Percentiles rank a stretch among this genome's conserved stretches.
These are phyloP conservation scores for Fusarium lyarnte DNA, from an alignment of 2,329 filamentous ascomycete species.

Conservation along the genomic window DNA sequence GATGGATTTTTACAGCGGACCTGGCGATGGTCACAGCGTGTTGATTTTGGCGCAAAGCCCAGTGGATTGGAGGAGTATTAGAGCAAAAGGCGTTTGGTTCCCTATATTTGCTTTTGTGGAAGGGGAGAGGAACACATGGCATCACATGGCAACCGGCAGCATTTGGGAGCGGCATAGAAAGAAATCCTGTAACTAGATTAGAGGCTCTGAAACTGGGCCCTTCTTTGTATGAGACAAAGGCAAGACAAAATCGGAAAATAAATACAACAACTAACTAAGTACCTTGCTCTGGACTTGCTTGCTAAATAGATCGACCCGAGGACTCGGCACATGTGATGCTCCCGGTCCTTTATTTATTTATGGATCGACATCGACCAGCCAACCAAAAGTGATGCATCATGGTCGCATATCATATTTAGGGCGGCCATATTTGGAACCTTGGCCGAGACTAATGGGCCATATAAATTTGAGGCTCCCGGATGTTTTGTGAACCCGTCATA, in stretches of 20 bases:
- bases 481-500: background rate
- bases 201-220: slow-evolving; percentile 4
- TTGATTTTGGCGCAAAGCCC: slow-evolving; percentile 19
- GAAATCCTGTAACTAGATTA: slow-evolving; percentile 25
- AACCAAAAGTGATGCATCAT: slow-evolving; percentile 1
- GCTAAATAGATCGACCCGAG: slow-evolving; percentile 4
- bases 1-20: slow-evolving; percentile 7
- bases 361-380: slow-evolving; percentile 18
- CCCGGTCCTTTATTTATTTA: background rate
- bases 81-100: slow-evolving; percentile 39
- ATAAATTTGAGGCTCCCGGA: slow-evolving; percentile 10
- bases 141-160: slow-evolving; percentile 26
- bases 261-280: background rate
- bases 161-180: slow-evolving; percentile 26
- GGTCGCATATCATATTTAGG: slow-evolving; percentile 22
- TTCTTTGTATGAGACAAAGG: slow-evolving; percentile 20
- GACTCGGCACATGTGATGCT: slow-evolving; percentile 30
- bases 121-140: slow-evolving; percentile 9
- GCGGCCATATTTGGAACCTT: slow-evolving; percentile 18
- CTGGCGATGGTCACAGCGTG: slow-evolving; percentile 1
- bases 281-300: background rate
- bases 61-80: slow-evolving; percentile 28
- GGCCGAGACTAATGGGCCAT: slow-evolving; percentile 12
- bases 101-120: slow-evolving; percentile 17
- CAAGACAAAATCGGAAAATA: slow-evolving; percentile 1